A percentile compares a stretch with the other conserved stretches of the same genome.
These are phyloP conservation scores for Macrocybe gigantea DNA, from an alignment of 768 basidiomycete genomes.

Conservation along the genomic window DNA sequence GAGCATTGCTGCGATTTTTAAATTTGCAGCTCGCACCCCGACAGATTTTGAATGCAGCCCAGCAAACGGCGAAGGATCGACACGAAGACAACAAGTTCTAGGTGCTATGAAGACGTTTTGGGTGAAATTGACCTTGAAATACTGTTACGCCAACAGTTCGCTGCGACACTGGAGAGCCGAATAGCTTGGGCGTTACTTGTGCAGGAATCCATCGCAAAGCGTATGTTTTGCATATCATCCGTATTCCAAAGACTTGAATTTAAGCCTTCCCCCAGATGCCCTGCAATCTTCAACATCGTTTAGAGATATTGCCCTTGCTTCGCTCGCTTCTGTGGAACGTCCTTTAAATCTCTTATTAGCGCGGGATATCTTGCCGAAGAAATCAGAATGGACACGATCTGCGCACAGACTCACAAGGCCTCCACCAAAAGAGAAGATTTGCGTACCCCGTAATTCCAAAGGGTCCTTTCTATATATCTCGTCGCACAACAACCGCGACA, in stretches of 20 bases:
- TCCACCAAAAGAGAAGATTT: slow-evolving; percentile 19
- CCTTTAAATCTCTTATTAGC: slow-evolving; percentile 32
- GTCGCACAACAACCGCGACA: slow-evolving; percentile 17
- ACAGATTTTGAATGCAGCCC: slow-evolving; percentile 6
- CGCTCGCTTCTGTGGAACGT: slow-evolving; percentile 32
- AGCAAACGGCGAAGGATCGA: slow-evolving; percentile 13
- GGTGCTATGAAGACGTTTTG: slow-evolving; percentile 16
- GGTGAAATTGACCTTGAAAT: slow-evolving; percentile 45
- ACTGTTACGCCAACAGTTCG: slow-evolving; percentile 32
- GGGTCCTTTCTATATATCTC: slow-evolving; percentile 34
- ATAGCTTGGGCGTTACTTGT: slow-evolving; percentile 44
- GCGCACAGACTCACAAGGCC: slow-evolving; percentile 17
- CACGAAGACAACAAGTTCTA: not conserved
- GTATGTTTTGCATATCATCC: slow-evolving; percentile 1
- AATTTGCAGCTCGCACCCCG: not conserved
- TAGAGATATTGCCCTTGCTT: slow-evolving; percentile 35
- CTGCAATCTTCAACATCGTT: slow-evolving; percentile 20
- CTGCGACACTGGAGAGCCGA: slow-evolving; percentile 34
- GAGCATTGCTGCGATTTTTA: too few relatives aligned
- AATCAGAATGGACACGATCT: slow-evolving; percentile 12
- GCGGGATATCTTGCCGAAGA: slow-evolving; percentile 16
- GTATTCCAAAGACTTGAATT: not conserved
- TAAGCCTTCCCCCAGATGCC: slow-evolving; percentile 4
- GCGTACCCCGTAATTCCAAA: slow-evolving; percentile 10
- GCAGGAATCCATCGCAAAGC: slow-evolving; percentile 28